Percentiles rank a stretch among this genome's conserved stretches.
Conservation (phyloP, 768 basidiomycete species). For the Tulasnella sp. region DNA sequence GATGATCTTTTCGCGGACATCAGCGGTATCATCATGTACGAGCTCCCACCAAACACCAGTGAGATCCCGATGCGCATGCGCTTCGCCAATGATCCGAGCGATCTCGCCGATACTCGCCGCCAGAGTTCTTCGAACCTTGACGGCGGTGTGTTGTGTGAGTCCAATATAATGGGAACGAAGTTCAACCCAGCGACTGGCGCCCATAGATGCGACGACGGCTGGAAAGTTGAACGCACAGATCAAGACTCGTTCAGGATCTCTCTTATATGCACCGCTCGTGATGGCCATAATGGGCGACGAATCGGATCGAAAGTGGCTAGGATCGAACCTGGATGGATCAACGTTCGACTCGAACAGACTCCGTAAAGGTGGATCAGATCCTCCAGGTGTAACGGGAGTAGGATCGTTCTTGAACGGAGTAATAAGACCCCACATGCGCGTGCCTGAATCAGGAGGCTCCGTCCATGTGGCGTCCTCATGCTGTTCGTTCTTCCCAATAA, state of each 20-base stretch:
- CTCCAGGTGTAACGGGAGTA: not conserved
- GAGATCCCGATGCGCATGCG: conserved; percentile 56
- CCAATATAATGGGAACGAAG: conserved; percentile 57
- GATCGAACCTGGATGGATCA: conserved; percentile 19
- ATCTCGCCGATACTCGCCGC: conserved; percentile 85
- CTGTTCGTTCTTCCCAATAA: conserved; percentile 51
- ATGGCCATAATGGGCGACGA: not conserved
- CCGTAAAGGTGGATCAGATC: conserved; percentile 7
- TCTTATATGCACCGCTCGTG: not conserved
- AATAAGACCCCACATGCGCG: conserved; percentile 12
- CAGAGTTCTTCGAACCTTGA: conserved; percentile 64
- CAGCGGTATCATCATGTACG: conserved; percentile 41
- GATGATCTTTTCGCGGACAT: conserved; percentile 59
- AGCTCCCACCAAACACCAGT: conserved; percentile 58
- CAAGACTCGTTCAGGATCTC: conserved; percentile 61
- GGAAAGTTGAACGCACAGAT: conserved; percentile 88
- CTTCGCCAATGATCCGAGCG: conserved; percentile 70
- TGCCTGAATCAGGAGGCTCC: not conserved
- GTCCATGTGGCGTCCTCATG: not conserved
- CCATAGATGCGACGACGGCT: conserved; percentile 77
- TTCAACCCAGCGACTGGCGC: conserved; percentile 60
- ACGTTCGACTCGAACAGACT: conserved; percentile 9
- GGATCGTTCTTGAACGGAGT: not conserved
- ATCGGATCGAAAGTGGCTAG: not conserved
- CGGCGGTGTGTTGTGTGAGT: conserved; percentile 48